These are phyloP conservation scores for Austroboletus eburneus DNA, from an alignment of 768 basidiomycete species.

Conservation along the genomic window DNA sequence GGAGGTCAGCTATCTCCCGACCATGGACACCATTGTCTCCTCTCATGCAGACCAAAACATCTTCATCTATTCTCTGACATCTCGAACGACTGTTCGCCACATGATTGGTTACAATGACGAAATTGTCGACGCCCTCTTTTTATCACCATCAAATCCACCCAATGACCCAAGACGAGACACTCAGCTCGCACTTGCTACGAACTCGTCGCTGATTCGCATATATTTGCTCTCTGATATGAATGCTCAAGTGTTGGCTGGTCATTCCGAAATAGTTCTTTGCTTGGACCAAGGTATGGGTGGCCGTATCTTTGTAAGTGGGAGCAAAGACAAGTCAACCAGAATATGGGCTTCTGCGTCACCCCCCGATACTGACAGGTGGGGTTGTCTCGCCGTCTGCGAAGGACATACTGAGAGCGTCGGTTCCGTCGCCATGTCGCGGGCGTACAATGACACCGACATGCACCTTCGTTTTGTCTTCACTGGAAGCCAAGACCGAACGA, in stretches of 20 bases:
- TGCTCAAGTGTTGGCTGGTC: slow-evolving; percentile 82
- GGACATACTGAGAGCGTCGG: slow-evolving; percentile 95
- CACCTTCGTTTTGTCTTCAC: slow-evolving; percentile 77
- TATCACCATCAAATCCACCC: slow-evolving; percentile 41
- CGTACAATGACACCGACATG: slow-evolving; percentile 16
- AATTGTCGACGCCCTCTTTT: slow-evolving; percentile 84
- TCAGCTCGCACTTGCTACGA: slow-evolving; percentile 92
- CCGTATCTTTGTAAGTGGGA: slow-evolving; percentile 78
- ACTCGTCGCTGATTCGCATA: slow-evolving; percentile 90
- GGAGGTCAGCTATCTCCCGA: slow-evolving; percentile 59
- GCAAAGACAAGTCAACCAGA: slow-evolving; percentile 86
- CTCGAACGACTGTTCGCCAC: slow-evolving; percentile 64
- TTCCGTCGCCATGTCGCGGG: slow-evolving; percentile 77
- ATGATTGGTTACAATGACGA: slow-evolving; percentile 98
- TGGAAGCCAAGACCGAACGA: slow-evolving; percentile 94
- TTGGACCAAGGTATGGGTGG: slow-evolving; percentile 69
- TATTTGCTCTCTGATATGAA: slow-evolving; percentile 77
- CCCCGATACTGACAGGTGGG: slow-evolving; percentile 30
- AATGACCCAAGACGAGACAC: slow-evolving; percentile 43
- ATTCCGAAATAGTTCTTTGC: slow-evolving; percentile 87
- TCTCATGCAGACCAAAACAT: slow-evolving; percentile 98
- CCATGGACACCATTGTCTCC: slow-evolving; percentile 64
- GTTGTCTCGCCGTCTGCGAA: slow-evolving; percentile 82
- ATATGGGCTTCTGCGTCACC: slow-evolving; percentile 58
- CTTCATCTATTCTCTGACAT: slow-evolving; percentile 78